These are phyloP conservation scores for Termitomyces sp. DNA, from an alignment of 768 basidiomycete genomes.

Conservation along the genomic window DNA sequence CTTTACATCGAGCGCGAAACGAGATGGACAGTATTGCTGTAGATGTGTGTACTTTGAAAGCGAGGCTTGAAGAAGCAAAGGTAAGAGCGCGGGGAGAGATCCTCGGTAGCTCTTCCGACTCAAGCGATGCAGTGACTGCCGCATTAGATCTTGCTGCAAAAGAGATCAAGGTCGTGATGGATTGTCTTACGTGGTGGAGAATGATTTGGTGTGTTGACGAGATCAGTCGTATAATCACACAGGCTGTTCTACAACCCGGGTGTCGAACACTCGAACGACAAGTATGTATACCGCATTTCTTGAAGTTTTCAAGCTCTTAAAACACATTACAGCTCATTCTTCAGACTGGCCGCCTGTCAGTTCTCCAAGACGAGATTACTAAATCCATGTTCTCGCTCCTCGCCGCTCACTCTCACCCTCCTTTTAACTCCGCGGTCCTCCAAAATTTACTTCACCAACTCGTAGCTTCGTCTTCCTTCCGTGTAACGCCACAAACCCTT, in stretches of 20 bases:
- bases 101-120: slow-evolving; percentile 22
- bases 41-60: slow-evolving; percentile 30
- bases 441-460: slow-evolving; percentile 54
- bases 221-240: slow-evolving; percentile 29
- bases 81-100: slow-evolving; percentile 30
- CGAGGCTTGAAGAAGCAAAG: slow-evolving; percentile 32
- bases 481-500: slow-evolving; percentile 39
- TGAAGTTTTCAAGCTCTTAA: background rate
- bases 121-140: slow-evolving; percentile 24
- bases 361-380: slow-evolving; percentile 38
- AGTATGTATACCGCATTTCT: slow-evolving; percentile 22
- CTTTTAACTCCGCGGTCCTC: slow-evolving; percentile 50
- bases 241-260: slow-evolving; percentile 34
- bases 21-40: slow-evolving; percentile 29
- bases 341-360: slow-evolving; percentile 54
- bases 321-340: slow-evolving; percentile 46
- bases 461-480: slow-evolving; percentile 35
- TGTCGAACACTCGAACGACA: slow-evolving; percentile 45
- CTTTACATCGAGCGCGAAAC: slow-evolving; percentile 22
- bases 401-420: slow-evolving; percentile 27
- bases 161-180: slow-evolving; percentile 33
- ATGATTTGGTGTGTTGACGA: slow-evolving; percentile 42
- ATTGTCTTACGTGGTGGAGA: slow-evolving; percentile 40
- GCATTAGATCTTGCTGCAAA: slow-evolving; percentile 31
- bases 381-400: slow-evolving; percentile 34